Percentiles rank a stretch among this genome's conserved stretches.
Conservation (phyloP, 768 basidiomycete species). For the Auriscalpium orientale region DNA sequence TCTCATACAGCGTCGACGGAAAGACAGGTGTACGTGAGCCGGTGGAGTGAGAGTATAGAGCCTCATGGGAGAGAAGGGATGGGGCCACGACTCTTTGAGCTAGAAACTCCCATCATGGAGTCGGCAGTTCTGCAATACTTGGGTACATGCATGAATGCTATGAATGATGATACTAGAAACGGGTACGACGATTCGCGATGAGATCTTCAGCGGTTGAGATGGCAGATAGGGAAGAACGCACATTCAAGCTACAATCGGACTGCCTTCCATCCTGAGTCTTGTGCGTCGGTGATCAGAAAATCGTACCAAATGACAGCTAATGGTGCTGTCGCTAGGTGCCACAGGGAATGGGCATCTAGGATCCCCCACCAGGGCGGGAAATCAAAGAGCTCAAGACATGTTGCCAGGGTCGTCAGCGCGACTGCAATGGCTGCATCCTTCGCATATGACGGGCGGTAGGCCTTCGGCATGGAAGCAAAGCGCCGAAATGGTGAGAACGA, state of each 20-base stretch:
- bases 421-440: conserved; percentile 55
- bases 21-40: conserved; percentile 6
- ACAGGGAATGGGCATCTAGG: conserved; percentile 87
- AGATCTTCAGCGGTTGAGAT: too few relatives aligned
- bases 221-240: not conserved
- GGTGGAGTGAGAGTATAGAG: not conserved
- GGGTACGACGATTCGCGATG: too few relatives aligned
- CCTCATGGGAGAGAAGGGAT: not conserved
- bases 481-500: conserved; percentile 41
- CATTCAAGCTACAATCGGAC: not conserved
- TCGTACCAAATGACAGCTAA: conserved; percentile 78
- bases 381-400: conserved; percentile 80
- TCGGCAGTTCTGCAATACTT: too few relatives aligned
- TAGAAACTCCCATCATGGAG: not conserved
- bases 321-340: conserved; percentile 83
- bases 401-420: conserved; percentile 63
- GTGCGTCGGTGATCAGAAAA: conserved; percentile 71
- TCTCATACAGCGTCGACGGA: conserved; percentile 24
- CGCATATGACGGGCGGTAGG: conserved; percentile 52
- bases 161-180: too few relatives aligned
- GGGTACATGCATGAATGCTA: too few relatives aligned
- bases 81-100: not conserved
- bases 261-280: conserved; percentile 60
- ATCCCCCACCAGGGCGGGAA: conserved; percentile 73
- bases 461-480: conserved; percentile 45